Percentiles rank a stretch among this genome's conserved stretches.
phyloP scores from a whole-genome alignment of 805 yeast genomes.

The Yarrowia osloensis region DNA sequence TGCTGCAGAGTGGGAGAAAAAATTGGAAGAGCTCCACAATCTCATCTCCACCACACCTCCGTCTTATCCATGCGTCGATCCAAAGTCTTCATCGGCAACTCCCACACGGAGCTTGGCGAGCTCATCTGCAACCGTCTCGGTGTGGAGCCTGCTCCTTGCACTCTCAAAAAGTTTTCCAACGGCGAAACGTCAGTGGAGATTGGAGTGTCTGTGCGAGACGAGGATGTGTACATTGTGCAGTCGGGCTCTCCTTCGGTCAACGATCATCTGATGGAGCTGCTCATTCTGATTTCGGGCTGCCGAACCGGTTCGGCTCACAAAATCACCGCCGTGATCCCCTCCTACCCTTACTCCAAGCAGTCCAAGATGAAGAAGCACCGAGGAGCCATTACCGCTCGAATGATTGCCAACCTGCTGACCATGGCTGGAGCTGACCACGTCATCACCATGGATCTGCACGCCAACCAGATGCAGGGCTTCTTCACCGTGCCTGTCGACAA shows the following conservation, averaged over 20 bases:
- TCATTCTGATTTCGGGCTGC: conserved; percentile 92
- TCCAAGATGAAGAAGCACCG: conserved; percentile 98
- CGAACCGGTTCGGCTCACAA: conserved; percentile 98
- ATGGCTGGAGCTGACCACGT: conserved; percentile 99
- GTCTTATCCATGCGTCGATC: conserved; percentile 79
- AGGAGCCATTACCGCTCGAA: conserved; percentile 96
- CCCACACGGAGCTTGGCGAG: conserved; percentile 92
- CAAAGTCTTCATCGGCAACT: conserved; percentile 92
- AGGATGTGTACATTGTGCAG: conserved; percentile 92
- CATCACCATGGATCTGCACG: conserved; percentile 93
- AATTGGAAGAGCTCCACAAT: neutral
- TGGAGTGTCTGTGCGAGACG: conserved; percentile 93
- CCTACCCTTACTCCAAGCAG: conserved; percentile 96
- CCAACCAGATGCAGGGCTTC: conserved; percentile 99
- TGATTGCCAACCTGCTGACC: conserved; percentile 90
- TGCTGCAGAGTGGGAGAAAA: conserved; percentile 9
- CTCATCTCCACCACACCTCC: conserved; percentile 4
- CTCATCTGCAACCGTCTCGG: conserved; percentile 89
- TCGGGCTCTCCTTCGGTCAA: conserved; percentile 84
- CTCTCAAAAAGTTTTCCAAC: conserved; percentile 88
- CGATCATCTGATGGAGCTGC: conserved; percentile 94
- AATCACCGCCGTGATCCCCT: conserved; percentile 95
- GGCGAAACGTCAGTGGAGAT: conserved; percentile 97
- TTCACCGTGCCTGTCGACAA: conserved; percentile 97
- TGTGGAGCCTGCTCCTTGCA: conserved; percentile 89